Evolutionary conservation across 257 asterid species (phyloP), one percentile per base, ranked within the genome.

Genomic region (Solanum bukasovii): DNA sequence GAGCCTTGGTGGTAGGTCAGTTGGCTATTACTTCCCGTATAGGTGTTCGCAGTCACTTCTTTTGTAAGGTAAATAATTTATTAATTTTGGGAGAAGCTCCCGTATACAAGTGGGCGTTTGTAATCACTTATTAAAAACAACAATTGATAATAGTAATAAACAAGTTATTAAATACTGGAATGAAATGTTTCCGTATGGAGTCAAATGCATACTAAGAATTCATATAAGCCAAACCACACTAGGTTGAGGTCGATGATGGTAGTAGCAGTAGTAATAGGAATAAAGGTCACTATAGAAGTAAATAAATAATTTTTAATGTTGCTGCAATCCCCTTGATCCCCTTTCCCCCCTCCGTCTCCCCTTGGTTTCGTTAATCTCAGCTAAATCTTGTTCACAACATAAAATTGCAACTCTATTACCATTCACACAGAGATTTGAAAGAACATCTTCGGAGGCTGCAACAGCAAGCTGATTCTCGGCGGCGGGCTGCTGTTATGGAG

Each of bases 401-500:
- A 74, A 74, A 35, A 13, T 83, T 84, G 46, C 56, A 84, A 63
- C 49, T 21, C 35, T 84, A 37, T 84, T 23, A 12, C 52, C 84
- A 71, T 29, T 87, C 25, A 83, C 91, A 85, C 95, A 96, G 99
- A 88, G 99, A 96, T 91, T 88, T 96, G 93, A 95, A 90, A 88
- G 98, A 91, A 59, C 99, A 96, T 90, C 82, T 94, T 87, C 93
- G 94, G 88, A 91, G 98, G 94, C 91, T 93, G 86, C 98, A 95
- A 84, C 99, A 95, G 88, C 99, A 96, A 91, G 93, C 99, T n/a
- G 99, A 96, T 90, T 96, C 98, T 59, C 93, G 99, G 67, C 93
- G 99, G 71, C 94, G 99, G 90, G 99, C 99, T 90, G 99, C 98
- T 88, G 98, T 96, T 35, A 96, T 89, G 91, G 98, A 95, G 90